A percentile compares a stretch with the other conserved stretches of the same genome.
Evolutionary conservation across 1,284 basidiomycete species (phyloP).

Genomic region (Ceratobasidium sp.): DNA sequence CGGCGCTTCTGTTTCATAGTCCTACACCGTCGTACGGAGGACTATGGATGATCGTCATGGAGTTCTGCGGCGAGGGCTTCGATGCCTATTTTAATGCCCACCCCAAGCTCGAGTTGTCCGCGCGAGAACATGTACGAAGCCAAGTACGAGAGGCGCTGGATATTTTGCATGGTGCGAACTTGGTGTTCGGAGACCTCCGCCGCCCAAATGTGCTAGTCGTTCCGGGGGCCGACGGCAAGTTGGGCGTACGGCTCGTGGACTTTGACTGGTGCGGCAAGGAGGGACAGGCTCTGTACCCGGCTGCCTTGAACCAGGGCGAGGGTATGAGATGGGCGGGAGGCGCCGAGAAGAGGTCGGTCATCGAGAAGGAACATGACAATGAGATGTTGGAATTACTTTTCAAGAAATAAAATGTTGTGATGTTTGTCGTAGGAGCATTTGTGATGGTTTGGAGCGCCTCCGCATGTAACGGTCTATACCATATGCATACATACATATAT

Average conservation of each 20-base stretch:
- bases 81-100: not conserved
- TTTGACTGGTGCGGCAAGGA: slow-evolving; percentile 37
- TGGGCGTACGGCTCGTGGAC: slow-evolving; percentile 17
- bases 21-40: not conserved
- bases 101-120: not conserved
- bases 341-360: not conserved
- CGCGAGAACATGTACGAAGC: not conserved
- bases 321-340: slow-evolving; percentile 5
- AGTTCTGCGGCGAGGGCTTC: not conserved
- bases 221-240: not conserved
- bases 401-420: too few species aligned
- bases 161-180: not conserved
- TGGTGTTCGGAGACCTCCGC: slow-evolving; percentile 40
- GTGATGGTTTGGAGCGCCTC: too few species aligned
- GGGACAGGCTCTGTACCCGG: not conserved
- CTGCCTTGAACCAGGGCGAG: not conserved
- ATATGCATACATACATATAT: too few species aligned
- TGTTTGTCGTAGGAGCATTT: too few species aligned
- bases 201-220: slow-evolving; percentile 31
- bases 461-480: too few species aligned
- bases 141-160: slow-evolving; percentile 10
- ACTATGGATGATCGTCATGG: slow-evolving; percentile 36
- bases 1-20: slow-evolving; percentile 34
- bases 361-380: not conserved
- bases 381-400: too few species aligned